Evolutionary conservation across 306 rosid species (phyloP).

Genomic region (Geum urbanum): DNA sequence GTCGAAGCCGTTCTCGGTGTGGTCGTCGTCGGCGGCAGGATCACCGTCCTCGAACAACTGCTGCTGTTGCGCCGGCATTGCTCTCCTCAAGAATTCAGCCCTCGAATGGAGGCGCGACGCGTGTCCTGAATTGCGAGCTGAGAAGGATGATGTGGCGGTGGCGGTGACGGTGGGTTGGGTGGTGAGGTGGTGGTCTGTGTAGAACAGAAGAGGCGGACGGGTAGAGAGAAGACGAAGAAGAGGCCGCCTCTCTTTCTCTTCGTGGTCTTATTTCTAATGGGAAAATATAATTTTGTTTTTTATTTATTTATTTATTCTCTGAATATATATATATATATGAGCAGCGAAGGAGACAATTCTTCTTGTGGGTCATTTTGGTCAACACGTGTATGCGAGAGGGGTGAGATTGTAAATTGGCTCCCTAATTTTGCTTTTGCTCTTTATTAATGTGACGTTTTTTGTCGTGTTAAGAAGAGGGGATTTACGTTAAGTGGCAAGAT

Average conservation of each 20-base stretch:
- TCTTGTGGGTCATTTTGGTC: neutral
- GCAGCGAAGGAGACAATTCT: neutral
- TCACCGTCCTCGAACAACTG: constrained; percentile 31
- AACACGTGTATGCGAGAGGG: constrained; percentile 14
- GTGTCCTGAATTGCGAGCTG: constrained; percentile 7
- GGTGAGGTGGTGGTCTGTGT: too few species aligned
- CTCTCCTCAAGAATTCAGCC: constrained; percentile 27
- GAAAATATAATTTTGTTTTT: too few species aligned
- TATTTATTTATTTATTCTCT: too few species aligned
- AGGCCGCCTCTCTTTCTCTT: too few species aligned
- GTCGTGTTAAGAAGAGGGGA: neutral
- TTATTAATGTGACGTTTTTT: neutral
- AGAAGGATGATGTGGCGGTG: constrained; percentile 14
- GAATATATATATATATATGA: too few species aligned
- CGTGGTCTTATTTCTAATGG: too few species aligned
- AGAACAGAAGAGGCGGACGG: too few species aligned
- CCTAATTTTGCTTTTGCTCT: neutral
- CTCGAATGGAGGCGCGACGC: too few species aligned
- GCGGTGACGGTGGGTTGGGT: too few species aligned
- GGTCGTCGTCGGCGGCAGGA: constrained; percentile 26
- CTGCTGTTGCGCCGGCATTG: constrained; percentile 74
- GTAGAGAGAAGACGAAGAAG: too few species aligned
- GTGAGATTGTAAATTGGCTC: neutral
- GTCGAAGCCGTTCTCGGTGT: constrained; percentile 25
- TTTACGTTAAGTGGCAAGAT: neutral